Evolutionary conservation across 306 rosid species (phyloP).

Genomic region (Glycine soja): DNA sequence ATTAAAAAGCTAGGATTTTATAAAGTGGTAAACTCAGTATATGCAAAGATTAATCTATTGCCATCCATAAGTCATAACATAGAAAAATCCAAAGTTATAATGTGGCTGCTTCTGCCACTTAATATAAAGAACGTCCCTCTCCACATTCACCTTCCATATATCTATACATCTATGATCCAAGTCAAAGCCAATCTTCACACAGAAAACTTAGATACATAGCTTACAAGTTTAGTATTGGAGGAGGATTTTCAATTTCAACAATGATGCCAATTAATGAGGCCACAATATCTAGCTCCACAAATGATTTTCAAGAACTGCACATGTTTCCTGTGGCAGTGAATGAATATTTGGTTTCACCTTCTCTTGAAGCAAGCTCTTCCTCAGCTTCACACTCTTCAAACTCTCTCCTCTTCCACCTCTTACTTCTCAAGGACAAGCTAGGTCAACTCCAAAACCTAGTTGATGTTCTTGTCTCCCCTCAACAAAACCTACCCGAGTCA

Average conservation of each 20-base stretch:
- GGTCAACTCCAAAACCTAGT: conserved; percentile 64
- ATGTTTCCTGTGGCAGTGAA: conserved; percentile 20
- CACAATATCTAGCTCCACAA: conserved; percentile 39
- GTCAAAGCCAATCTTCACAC: conserved; percentile 10
- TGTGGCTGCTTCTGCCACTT: not conserved
- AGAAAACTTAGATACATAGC: not conserved
- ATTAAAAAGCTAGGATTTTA: not conserved
- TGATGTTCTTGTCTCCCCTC: conserved; percentile 58
- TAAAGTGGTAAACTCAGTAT: not conserved
- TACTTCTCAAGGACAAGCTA: conserved; percentile 73
- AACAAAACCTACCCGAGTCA: conserved; percentile 43
- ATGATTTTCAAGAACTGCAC: conserved; percentile 44
- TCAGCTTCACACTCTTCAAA: conserved; percentile 46
- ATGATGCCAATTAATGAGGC: conserved; percentile 54
- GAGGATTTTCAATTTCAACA: not conserved
- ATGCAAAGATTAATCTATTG: too few relatives aligned
- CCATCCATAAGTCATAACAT: not conserved
- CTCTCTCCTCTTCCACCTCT: conserved; percentile 71
- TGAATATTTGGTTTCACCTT: conserved; percentile 46
- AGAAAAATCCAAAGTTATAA: not conserved
- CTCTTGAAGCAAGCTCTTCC: conserved; percentile 41
- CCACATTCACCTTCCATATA: not conserved
- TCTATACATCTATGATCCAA: not conserved
- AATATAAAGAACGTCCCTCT: not conserved
- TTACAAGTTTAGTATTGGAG: not conserved